Percentiles rank a stretch among this genome's conserved stretches.
Conservation (phyloP, 2,329 filamentous ascomycete genomes). For the Cladophialophora chaetospira region DNA sequence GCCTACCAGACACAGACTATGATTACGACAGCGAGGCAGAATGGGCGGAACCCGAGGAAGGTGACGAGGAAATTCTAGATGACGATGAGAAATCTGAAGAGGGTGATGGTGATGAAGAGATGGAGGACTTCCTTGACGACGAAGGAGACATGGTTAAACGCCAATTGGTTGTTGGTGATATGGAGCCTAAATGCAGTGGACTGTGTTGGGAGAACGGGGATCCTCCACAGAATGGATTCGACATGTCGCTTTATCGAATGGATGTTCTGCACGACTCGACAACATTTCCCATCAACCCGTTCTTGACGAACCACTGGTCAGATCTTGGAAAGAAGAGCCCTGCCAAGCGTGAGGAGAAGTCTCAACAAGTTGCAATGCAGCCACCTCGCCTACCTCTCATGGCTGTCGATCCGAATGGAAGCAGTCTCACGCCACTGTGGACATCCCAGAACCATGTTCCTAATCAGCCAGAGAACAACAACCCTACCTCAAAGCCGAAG, state of each 20-base stretch:
- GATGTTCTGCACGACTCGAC: conserved; percentile 51
- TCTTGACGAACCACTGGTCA: conserved; percentile 78
- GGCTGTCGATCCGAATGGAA: conserved; percentile 26
- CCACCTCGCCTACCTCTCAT: conserved; percentile 34
- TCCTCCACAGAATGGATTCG: conserved; percentile 50
- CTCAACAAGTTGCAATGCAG: conserved; percentile 36
- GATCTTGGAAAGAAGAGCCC: conserved; percentile 24
- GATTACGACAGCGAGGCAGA: conserved; percentile 67
- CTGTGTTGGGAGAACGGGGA: conserved; percentile 74
- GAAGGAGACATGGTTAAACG: conserved; percentile 70
- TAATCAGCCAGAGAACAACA: conserved; percentile 8
- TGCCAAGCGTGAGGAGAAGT: conserved; percentile 29
- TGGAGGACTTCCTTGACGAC: conserved; percentile 88
- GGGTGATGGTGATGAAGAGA: conserved; percentile 73
- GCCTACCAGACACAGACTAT: conserved; percentile 59
- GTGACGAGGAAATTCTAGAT: conserved; percentile 68
- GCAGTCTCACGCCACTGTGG: background rate
- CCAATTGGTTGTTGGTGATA: conserved; percentile 63
- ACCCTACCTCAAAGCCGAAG: conserved; percentile 1
- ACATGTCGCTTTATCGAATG: conserved; percentile 66
- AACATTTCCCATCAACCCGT: conserved; percentile 71
- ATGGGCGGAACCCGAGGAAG: conserved; percentile 72
- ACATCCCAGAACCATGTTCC: background rate
- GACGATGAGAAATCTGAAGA: conserved; percentile 64
- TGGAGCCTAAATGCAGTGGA: conserved; percentile 76